Evolutionary conservation across 768 basidiomycete species (phyloP).

Genomic region (Saitozyma sp.): DNA sequence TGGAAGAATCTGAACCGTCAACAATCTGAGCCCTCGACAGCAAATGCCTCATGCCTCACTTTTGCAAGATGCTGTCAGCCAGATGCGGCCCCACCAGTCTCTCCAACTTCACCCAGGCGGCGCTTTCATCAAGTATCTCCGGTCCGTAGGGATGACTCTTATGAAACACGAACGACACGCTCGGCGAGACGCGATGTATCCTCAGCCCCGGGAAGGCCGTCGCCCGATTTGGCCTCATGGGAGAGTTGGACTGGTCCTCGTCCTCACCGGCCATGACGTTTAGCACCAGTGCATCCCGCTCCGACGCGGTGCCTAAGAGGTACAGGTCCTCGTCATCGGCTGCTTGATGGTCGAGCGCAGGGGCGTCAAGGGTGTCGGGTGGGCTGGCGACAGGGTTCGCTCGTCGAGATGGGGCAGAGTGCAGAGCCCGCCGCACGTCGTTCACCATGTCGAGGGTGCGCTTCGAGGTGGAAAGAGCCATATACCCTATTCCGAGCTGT

Average conservation of each 20-base stretch:
- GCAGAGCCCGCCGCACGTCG: not conserved
- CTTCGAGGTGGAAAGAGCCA: no score
- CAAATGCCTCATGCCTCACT: not conserved
- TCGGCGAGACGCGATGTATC: not conserved
- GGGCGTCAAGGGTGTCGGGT: not conserved
- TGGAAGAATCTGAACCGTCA: slow-evolving; percentile 1
- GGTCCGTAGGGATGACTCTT: not conserved
- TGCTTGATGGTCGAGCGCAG: not conserved
- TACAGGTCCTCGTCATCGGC: slow-evolving; percentile 2
- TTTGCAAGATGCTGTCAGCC: no score
- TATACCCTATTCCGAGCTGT: no score
- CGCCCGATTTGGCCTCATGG: not conserved
- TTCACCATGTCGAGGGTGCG: no score
- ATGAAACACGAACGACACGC: slow-evolving; percentile 1
- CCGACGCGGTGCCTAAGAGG: not conserved
- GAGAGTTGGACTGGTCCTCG: not conserved
- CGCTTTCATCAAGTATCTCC: not conserved
- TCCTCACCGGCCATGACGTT: not conserved
- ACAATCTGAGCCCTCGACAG: not conserved
- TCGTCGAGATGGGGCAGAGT: not conserved
- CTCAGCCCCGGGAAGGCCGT: not conserved
- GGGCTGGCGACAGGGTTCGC: not conserved
- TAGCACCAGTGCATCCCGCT: slow-evolving; percentile 1
- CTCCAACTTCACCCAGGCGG: slow-evolving; percentile 2
- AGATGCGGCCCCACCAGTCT: not conserved